Percentiles rank a stretch among this genome's conserved stretches.
Evolutionary conservation across 1,284 basidiomycete species (phyloP).

Genomic region (Butyriboletus regius): DNA sequence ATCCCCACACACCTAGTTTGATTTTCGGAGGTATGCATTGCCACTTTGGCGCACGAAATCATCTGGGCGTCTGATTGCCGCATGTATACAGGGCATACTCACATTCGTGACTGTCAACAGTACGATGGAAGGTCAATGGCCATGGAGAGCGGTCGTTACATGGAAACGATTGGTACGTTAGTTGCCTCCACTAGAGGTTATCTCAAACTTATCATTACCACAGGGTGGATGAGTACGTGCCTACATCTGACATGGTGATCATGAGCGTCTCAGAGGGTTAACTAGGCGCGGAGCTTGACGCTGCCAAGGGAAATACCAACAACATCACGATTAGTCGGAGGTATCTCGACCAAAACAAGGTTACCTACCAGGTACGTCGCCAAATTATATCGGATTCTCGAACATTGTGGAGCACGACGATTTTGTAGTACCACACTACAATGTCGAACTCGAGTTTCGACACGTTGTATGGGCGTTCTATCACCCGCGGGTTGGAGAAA

Average conservation of each 20-base stretch:
- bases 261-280: neutral
- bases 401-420: neutral
- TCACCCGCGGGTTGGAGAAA: conserved; percentile 49
- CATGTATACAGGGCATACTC: conserved; percentile 51
- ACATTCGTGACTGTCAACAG: conserved; percentile 70
- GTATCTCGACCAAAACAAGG: conserved; percentile 67
- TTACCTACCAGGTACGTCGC: conserved; percentile 56
- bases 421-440: conserved; percentile 52
- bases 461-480: conserved; percentile 44
- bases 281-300: conserved; percentile 48
- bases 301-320: conserved; percentile 33
- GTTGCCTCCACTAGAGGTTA: neutral
- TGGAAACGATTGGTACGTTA: conserved; percentile 71
- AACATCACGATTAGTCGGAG: conserved; percentile 59
- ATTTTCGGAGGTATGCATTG: conserved; percentile 58
- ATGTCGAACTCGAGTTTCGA: conserved; percentile 45
- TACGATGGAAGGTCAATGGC: conserved; percentile 60
- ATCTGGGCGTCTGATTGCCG: neutral
- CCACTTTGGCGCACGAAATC: neutral
- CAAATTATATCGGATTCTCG: neutral
- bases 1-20: conserved; percentile 66
- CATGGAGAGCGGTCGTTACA: conserved; percentile 75
- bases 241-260: neutral
- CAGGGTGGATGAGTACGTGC: conserved; percentile 32
- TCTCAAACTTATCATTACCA: neutral